A percentile compares a stretch with the other conserved stretches of the same genome.
Conservation (phyloP, 2,329 filamentous ascomycete genomes). For the Basipetospora sp. region DNA sequence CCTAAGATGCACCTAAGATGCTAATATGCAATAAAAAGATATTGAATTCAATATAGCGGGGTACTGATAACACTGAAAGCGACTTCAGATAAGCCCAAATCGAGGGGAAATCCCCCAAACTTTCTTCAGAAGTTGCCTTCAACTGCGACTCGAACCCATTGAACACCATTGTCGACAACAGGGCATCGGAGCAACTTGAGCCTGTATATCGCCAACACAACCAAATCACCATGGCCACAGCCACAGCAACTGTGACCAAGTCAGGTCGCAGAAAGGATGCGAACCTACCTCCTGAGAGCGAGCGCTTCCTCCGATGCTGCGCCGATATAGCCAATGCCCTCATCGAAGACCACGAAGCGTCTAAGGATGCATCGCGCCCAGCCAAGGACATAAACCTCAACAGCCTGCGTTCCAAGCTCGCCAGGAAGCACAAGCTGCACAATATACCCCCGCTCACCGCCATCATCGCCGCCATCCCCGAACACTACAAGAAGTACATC, state of each 20-base stretch:
- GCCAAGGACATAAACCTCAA: slow-evolving; percentile 89
- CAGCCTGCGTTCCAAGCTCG: slow-evolving; percentile 65
- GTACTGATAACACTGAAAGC: no score
- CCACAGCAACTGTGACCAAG: slow-evolving; percentile 51
- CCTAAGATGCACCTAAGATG: no score
- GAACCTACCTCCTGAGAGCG: slow-evolving; percentile 79
- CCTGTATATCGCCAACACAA: neutral
- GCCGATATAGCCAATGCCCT: slow-evolving; percentile 87
- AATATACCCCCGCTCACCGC: slow-evolving; percentile 84
- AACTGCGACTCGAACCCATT: no score
- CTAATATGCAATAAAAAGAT: no score
- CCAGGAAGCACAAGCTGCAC: slow-evolving; percentile 82
- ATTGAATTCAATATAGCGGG: no score
- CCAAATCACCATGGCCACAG: slow-evolving; percentile 23
- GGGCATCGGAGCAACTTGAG: no score
- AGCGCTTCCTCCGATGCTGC: slow-evolving; percentile 85
- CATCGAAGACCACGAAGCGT: slow-evolving; percentile 83
- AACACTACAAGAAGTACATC: slow-evolving; percentile 99
- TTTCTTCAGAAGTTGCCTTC: no score
- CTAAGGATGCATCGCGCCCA: slow-evolving; percentile 55
- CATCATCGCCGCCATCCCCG: slow-evolving; percentile 95
- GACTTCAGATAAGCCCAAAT: no score
- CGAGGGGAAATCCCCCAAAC: no score
- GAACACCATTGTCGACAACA: no score
- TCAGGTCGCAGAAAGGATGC: slow-evolving; percentile 53